Conservation (phyloP, 257 asterid species). For the Ilex asprella region DNA sequence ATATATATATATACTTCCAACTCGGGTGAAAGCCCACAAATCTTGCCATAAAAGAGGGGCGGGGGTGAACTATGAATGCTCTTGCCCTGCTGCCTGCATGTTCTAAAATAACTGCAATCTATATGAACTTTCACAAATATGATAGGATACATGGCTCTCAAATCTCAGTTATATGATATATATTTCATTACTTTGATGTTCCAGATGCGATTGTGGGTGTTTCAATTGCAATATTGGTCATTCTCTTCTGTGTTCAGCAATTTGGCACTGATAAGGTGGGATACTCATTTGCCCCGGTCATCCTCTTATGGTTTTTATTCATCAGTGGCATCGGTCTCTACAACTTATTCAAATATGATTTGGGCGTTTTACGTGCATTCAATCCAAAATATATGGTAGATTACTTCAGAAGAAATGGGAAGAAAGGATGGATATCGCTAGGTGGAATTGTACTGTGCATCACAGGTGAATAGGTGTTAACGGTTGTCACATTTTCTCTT, state of each 20-base stretch:
- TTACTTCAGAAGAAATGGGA: constrained; percentile 42
- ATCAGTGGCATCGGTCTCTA: constrained; percentile 41
- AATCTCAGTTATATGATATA: no score
- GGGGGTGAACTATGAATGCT: no score
- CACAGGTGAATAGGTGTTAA: constrained; percentile 29
- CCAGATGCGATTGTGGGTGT: constrained; percentile 36
- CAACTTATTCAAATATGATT: constrained; percentile 49
- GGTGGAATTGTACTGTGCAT: constrained; percentile 52
- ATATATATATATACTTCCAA: neutral
- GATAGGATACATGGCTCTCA: no score
- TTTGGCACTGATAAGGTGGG: constrained; percentile 68
- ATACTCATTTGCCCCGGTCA: constrained; percentile 50
- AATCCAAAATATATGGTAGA: constrained; percentile 39
- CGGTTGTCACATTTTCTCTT: no score
- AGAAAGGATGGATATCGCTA: constrained; percentile 51
- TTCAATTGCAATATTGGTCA: constrained; percentile 44
- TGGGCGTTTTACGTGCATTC: constrained; percentile 34
- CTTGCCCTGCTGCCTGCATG: no score
- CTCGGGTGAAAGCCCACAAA: no score
- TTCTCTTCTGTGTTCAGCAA: constrained; percentile 40
- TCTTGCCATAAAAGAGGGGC: no score
- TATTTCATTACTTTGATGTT: neutral
- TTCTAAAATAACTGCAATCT: no score
- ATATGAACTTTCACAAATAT: no score
- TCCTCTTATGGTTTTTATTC: constrained; percentile 41